Base-by-base conservation (phyloP, 768 basidiomycete genomes). In the Suillus subaureus region DNA sequence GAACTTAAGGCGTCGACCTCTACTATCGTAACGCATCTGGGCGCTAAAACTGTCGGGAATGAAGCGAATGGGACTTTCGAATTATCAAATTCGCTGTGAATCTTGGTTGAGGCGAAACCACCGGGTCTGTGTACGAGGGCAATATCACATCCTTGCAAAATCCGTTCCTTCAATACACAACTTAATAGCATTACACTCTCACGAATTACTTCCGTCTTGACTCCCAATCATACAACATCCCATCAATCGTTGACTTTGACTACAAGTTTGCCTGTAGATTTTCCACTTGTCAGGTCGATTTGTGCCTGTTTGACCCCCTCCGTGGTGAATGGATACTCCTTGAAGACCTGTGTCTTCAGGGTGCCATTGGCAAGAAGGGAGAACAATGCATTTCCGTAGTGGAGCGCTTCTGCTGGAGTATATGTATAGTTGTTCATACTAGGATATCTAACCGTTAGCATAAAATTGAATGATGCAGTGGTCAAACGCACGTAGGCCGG, bases 251-350 rank as follows among this genome's bases (percentile, higher is more conserved):
- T 72, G 23, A 94, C 83, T 74, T 92, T 93, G 69, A 98, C 81
- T 61, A 99, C 68, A 71, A 99, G 76, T 75, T 99, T 99, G 4
- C 97, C 97, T 2, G 83, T 84, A 12, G 94, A 93, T 75, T 87
- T 89, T 56, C 97, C 89, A 11, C 85, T 81, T 0, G 84, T 84
- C 66, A 98, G 81, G 72, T 97, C 96, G 15, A 70, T 81, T 70
- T 99, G 96, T 0, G 94, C 89, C 66, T 89, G 82, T 71, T 80
- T 82, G 15, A 90, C 87, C 0, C 92, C 94, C 64, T 96, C 92
- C 0, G 87, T 84, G 0, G 91, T 90, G 79, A 99, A 96, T 0
- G 87, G 87, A 69, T 97, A 98, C 63, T 92, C 91, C 63, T 89
- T 85, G 76, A 86, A 85, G 21, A 96, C 79, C 56, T 85, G 81